Conservation (phyloP, 495 filamentous ascomycete species). For the Penicillium goetzii region DNA sequence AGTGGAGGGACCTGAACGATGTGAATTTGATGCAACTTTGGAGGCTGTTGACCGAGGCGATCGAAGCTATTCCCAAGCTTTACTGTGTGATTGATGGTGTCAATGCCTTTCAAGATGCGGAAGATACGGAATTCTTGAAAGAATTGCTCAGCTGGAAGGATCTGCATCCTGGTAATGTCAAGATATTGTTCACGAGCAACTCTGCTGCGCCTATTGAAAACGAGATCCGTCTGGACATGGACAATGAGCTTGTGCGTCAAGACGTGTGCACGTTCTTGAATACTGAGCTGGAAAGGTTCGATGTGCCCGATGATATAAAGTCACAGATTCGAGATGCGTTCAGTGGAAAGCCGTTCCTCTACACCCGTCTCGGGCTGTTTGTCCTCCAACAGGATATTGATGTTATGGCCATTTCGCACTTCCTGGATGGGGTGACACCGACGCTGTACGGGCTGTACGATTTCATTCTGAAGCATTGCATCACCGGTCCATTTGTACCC, state of each 20-base stretch:
- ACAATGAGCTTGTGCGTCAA: neutral
- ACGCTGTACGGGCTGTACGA: neutral
- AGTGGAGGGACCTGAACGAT: neutral
- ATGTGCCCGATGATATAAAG: neutral
- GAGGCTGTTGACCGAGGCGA: neutral
- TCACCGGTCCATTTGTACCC: neutral
- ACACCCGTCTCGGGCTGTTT: neutral
- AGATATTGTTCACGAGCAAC: neutral
- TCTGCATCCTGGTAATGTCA: neutral
- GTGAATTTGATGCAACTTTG: neutral
- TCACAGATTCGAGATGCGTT: neutral
- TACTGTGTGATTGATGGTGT: conserved; percentile 3
- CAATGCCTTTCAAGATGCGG: neutral
- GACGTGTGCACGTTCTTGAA: neutral
- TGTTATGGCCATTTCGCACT: neutral
- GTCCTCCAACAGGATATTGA: neutral
- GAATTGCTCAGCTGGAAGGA: neutral
- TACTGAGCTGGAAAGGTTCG: neutral
- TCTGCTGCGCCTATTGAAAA: neutral
- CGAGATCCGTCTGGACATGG: neutral
- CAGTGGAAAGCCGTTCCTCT: neutral
- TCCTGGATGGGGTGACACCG: neutral
- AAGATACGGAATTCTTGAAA: neutral
- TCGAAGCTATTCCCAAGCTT: neutral
- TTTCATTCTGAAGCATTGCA: neutral